Evolutionary conservation across 23 red algal species (phyloP).

Genomic region (Cyanidioschyzon merolae): DNA sequence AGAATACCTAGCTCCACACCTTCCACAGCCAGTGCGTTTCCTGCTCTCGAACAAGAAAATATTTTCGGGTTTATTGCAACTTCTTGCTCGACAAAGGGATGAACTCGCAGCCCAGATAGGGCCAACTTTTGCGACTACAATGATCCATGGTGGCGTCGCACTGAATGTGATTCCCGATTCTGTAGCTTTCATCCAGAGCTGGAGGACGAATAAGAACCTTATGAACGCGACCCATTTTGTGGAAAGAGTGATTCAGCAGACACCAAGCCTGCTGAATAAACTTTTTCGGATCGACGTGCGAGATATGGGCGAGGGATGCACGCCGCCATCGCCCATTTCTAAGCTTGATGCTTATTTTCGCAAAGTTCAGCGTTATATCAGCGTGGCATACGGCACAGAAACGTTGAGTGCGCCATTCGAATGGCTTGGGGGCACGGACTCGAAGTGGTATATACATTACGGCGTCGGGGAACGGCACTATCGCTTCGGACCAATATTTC

Average conservation of each 20-base stretch:
- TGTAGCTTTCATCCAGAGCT: background rate
- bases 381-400: background rate
- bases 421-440: background rate
- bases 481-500: conserved; percentile 1
- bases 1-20: background rate
- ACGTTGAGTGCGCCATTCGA: background rate
- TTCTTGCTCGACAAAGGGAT: background rate
- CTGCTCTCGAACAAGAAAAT: background rate
- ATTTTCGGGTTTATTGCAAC: background rate
- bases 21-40: background rate
- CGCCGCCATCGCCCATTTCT: background rate
- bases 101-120: background rate
- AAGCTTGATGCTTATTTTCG: background rate
- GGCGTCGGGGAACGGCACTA: conserved; percentile 7
- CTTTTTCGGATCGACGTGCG: background rate
- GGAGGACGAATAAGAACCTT: background rate
- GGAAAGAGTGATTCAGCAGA: background rate
- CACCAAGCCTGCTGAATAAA: background rate
- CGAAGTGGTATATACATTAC: background rate
- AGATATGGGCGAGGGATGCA: background rate
- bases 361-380: background rate
- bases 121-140: background rate
- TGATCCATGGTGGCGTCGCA: background rate
- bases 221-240: background rate
- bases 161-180: background rate